phyloP scores from a whole-genome alignment of 148 eudicot species.

The Rhododendron mucronatum region DNA sequence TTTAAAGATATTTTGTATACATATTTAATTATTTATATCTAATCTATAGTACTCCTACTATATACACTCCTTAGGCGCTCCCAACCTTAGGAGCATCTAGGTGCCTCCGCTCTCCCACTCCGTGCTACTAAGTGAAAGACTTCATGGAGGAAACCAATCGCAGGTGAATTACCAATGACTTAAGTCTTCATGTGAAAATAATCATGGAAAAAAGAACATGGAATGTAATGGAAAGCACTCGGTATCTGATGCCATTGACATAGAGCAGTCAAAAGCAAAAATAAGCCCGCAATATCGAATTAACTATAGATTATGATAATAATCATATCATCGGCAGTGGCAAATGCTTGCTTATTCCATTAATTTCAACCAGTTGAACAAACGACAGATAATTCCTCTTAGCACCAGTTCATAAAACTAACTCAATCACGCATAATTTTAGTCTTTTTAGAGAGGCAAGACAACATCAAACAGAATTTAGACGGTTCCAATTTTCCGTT shows the following conservation, averaged over 20 bases:
- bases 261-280: background rate
- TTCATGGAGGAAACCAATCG: background rate
- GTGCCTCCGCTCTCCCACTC: no score
- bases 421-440: background rate
- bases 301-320: background rate
- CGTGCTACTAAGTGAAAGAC: no score
- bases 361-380: background rate
- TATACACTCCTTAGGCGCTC: no score
- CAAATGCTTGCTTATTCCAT: background rate
- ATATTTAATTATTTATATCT: no score
- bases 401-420: background rate
- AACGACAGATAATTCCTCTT: background rate
- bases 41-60: no score
- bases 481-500: background rate
- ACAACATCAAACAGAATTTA: background rate
- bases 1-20: no score
- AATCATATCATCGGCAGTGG: background rate
- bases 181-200: background rate
- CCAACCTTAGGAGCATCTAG: no score
- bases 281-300: background rate
- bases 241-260: background rate
- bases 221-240: slow-evolving; percentile 1
- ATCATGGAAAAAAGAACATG: background rate
- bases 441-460: background rate
- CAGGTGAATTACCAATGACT: background rate